Conservation (phyloP, 164 flowering plant genomes). For the Vitis amurensis region DNA sequence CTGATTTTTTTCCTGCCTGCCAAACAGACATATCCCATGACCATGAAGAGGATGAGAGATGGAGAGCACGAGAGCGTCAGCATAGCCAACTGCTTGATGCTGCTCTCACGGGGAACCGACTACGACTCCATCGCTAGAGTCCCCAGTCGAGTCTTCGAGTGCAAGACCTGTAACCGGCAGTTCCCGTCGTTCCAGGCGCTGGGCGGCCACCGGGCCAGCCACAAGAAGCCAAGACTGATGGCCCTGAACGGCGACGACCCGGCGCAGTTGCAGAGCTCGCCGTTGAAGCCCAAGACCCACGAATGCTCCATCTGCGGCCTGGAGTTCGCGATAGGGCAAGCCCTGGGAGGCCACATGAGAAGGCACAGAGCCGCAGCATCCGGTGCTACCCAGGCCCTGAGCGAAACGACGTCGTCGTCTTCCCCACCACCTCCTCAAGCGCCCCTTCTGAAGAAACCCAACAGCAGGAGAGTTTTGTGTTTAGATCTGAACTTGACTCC, state of each 20-base stretch:
- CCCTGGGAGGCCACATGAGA: conserved; percentile 8
- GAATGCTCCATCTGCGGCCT: conserved; percentile 15
- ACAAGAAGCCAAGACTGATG: conserved; percentile 15
- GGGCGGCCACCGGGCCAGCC: conserved; percentile 36
- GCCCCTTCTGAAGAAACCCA: conserved; percentile 12
- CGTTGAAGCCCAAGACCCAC: conserved; percentile 2
- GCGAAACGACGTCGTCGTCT: background rate
- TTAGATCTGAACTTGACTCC: conserved; percentile 78
- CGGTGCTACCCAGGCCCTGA: background rate
- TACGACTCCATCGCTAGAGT: background rate
- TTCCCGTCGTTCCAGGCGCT: conserved; percentile 36
- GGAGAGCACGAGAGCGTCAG: too few relatives aligned
- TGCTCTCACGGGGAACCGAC: conserved; percentile 9
- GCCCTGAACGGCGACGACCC: background rate
- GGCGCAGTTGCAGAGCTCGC: background rate
- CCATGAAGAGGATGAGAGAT: too few relatives aligned
- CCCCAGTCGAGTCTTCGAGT: conserved; percentile 14
- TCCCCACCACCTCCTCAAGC: background rate
- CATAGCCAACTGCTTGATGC: conserved; percentile 20
- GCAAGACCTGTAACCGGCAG: conserved; percentile 29
- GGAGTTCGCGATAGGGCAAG: conserved; percentile 11
- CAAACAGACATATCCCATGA: too few relatives aligned
- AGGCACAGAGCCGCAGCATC: background rate
- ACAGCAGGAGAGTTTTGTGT: conserved; percentile 32
- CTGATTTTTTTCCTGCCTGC: too few relatives aligned